phyloP scores from a whole-genome alignment of 345 rosid species.

The Nephelium lappaceum region DNA sequence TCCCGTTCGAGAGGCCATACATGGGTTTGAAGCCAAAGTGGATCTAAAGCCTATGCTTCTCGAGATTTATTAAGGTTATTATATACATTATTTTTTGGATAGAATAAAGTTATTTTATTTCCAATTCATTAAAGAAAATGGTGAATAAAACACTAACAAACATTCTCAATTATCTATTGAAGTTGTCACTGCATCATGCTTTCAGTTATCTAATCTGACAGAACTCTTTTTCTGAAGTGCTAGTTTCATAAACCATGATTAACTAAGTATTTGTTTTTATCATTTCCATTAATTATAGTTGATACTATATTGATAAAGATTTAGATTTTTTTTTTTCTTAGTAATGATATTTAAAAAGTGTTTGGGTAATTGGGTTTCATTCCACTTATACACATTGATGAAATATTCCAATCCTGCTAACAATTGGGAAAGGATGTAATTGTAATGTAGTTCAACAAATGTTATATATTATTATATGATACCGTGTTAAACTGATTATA shows the following conservation, averaged over 20 bases:
- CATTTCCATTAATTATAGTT: not conserved
- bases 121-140: not conserved
- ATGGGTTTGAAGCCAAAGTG: slow-evolving; percentile 10
- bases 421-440: too few relatives aligned
- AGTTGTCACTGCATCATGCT: not conserved
- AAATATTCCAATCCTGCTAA: too few relatives aligned
- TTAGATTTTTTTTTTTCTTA: too few relatives aligned
- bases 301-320: not conserved
- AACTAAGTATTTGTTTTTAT: not conserved
- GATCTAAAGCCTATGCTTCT: slow-evolving; percentile 10
- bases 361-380: not conserved
- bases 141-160: not conserved
- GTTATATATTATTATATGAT: too few relatives aligned
- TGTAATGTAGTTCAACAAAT: too few relatives aligned
- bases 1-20: not conserved
- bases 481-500: too few relatives aligned
- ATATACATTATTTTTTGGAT: not conserved
- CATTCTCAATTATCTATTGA: not conserved
- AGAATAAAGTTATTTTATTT: slow-evolving; percentile 2
- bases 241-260: not conserved
- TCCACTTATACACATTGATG: too few relatives aligned
- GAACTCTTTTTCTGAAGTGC: not conserved
- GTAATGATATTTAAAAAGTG: not conserved
- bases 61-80: not conserved
- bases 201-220: not conserved